phyloP scores from a whole-genome alignment of 176 grass and related monocot species.

The Oryza rufipogon region DNA sequence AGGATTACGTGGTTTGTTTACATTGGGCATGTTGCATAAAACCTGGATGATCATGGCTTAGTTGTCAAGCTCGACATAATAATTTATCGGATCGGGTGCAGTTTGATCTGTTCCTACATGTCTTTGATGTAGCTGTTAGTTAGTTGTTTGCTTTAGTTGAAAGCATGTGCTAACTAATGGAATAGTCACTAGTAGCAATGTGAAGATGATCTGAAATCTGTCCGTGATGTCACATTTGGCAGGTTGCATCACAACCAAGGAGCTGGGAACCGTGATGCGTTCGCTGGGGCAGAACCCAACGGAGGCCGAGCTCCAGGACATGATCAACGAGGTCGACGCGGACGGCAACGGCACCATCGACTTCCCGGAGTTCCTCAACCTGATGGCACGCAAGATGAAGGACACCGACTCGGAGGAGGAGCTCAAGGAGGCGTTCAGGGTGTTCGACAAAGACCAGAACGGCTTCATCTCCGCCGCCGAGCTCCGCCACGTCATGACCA shows the following conservation, averaged over 20 bases:
- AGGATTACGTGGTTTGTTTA: not conserved
- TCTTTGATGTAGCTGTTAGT: conserved; percentile 2
- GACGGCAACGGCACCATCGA: conserved; percentile 94
- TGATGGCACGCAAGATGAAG: conserved; percentile 99
- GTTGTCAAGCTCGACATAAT: not conserved
- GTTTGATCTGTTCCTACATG: not conserved
- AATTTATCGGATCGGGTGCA: not conserved
- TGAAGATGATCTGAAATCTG: conserved; percentile 16
- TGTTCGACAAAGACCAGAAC: conserved; percentile 96
- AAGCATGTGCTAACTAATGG: not conserved
- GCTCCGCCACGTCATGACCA: conserved; percentile 93
- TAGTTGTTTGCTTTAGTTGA: not conserved
- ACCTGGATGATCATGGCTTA: not conserved
- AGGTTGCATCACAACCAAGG: conserved; percentile 99
- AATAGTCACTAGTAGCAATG: not conserved
- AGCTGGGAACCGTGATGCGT: conserved; percentile 92
- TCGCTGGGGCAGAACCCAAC: conserved; percentile 94
- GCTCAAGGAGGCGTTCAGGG: conserved; percentile 94
- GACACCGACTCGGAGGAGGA: conserved; percentile 93
- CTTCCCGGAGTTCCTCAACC: conserved; percentile 90
- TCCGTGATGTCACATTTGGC: not conserved
- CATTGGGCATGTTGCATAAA: not conserved
- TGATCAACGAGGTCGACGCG: conserved; percentile 92
- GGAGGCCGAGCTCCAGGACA: conserved; percentile 94
- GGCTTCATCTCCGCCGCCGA: conserved; percentile 93